Conservation (phyloP, 305 asterid genomes). For the Withania somnifera region DNA sequence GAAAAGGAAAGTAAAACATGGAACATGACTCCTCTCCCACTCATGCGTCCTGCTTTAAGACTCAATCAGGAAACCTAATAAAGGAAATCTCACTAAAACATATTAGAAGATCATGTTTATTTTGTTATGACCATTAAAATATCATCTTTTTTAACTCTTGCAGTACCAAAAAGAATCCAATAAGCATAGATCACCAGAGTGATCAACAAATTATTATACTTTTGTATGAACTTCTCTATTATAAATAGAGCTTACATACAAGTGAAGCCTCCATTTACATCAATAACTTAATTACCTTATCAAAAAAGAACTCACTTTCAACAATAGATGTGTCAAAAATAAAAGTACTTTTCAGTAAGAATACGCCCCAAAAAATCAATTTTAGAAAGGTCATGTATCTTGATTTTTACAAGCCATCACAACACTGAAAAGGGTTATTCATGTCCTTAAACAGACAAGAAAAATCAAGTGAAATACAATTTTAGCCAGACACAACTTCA, state of each 20-base stretch:
- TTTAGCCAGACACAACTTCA: neutral
- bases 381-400: neutral
- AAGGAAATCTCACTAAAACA: neutral
- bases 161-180: neutral
- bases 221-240: neutral
- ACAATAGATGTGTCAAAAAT: neutral
- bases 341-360: neutral
- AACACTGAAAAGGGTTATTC: neutral
- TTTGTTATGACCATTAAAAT: neutral
- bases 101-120: neutral
- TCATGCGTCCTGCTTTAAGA: neutral
- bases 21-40: neutral
- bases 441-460: neutral
- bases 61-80: neutral
- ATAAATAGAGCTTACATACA: neutral
- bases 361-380: neutral
- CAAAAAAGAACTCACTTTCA: neutral
- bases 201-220: neutral
- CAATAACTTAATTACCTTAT: neutral
- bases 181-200: neutral
- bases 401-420: neutral
- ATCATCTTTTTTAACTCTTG: neutral
- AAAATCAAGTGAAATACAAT: neutral
- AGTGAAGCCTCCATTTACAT: neutral
- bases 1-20: neutral